These are phyloP conservation scores for Apiotrichum sp. DNA, from an alignment of 1,284 basidiomycete genomes.

Conservation along the genomic window DNA sequence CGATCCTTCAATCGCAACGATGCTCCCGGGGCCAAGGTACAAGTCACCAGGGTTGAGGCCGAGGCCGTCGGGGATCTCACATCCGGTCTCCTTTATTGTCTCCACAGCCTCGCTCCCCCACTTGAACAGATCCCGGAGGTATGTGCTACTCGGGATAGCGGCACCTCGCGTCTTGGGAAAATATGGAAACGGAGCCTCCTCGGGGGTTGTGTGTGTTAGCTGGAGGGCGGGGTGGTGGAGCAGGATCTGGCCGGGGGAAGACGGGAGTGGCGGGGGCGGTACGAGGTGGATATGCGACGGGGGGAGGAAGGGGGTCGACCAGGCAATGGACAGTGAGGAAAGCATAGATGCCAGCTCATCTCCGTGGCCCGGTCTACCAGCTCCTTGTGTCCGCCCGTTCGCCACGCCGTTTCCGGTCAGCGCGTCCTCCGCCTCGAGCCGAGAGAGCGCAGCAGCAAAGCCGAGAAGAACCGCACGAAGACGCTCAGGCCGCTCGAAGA, in stretches of 20 bases:
- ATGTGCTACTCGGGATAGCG: constrained; percentile 25
- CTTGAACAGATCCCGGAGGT: constrained; percentile 38
- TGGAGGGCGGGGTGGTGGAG: constrained; percentile 42
- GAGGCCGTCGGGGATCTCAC: constrained; percentile 69
- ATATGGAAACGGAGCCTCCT: constrained; percentile 36
- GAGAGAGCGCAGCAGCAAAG: constrained; percentile 66
- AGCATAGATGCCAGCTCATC: constrained; percentile 29
- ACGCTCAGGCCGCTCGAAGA: constrained; percentile 86
- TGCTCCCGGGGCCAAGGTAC: constrained; percentile 60
- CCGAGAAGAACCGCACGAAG: constrained; percentile 73
- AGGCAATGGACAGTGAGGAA: constrained; percentile 28
- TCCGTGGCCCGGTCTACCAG: neutral
- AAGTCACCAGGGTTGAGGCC: constrained; percentile 66
- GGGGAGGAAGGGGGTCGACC: constrained; percentile 5
- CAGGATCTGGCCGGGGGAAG: constrained; percentile 31
- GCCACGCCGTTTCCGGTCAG: constrained; percentile 8
- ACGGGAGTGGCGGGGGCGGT: constrained; percentile 20
- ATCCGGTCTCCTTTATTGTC: constrained; percentile 59
- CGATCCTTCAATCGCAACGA: constrained; percentile 39
- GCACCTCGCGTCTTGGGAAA: constrained; percentile 13
- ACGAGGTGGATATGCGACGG: constrained; percentile 26
- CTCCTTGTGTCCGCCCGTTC: neutral
- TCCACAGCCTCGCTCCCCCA: constrained; percentile 63
- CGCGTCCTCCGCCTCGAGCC: constrained; percentile 56
- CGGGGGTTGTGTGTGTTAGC: constrained; percentile 34